Conservation (phyloP, 73 alveolate species). For the Paramecium sonneborni region DNA sequence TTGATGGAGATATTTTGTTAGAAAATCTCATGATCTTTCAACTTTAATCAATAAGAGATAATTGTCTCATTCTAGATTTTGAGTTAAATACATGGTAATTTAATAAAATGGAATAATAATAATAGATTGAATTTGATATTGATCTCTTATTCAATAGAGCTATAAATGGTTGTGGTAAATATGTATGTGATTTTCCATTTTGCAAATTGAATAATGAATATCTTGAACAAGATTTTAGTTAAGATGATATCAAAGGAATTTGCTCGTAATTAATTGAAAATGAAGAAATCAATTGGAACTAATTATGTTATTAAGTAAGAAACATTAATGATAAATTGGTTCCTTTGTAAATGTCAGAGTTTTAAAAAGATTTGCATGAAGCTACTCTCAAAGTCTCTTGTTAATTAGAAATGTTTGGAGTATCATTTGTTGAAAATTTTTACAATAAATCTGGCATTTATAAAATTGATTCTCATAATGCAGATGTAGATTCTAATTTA, state of each 20-base stretch:
- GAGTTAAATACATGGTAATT: background rate
- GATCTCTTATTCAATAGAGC: background rate
- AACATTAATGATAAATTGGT: background rate
- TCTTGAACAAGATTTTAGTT: background rate
- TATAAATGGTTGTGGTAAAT: background rate
- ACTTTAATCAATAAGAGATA: background rate
- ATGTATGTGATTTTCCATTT: background rate
- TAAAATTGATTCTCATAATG: background rate
- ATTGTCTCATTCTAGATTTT: background rate
- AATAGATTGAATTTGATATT: background rate
- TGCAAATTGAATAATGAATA: background rate
- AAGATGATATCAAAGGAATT: conserved; percentile 2
- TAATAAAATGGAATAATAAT: background rate
- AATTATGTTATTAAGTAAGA: background rate
- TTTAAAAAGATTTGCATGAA: background rate
- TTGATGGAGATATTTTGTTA: background rate
- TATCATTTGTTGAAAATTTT: conserved; percentile 20
- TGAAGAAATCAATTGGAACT: background rate
- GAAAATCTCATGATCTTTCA: background rate
- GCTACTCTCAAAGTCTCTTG: background rate
- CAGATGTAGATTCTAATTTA: background rate
- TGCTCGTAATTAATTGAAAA: background rate
- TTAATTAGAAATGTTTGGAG: conserved; percentile 7
- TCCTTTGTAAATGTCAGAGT: background rate
- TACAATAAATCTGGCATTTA: background rate